These are phyloP conservation scores for Solanum dulcamara DNA, from an alignment of 257 asterid species.

Conservation along the genomic window DNA sequence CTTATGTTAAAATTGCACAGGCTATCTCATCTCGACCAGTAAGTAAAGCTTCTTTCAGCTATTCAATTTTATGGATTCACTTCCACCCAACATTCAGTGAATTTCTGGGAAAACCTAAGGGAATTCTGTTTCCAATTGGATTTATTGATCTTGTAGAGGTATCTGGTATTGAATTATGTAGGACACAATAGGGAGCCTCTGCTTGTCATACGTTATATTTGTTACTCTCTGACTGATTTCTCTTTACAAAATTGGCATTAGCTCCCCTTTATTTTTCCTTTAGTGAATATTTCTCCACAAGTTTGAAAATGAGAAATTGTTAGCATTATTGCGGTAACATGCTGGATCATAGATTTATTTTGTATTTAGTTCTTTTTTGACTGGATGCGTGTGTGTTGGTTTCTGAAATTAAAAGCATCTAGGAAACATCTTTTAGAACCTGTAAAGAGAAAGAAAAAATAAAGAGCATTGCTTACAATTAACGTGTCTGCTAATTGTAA, in stretches of 20 bases:
- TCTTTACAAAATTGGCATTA: neutral
- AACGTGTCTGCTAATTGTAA: neutral
- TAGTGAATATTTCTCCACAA: neutral
- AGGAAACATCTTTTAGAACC: neutral
- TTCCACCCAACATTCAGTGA: neutral
- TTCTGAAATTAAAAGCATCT: neutral
- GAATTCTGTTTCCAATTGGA: neutral
- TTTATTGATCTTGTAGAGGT: neutral
- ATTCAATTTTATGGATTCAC: neutral
- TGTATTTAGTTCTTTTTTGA: neutral
- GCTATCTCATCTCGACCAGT: constrained; percentile 91
- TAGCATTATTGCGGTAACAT: neutral
- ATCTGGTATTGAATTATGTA: neutral
- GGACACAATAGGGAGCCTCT: neutral
- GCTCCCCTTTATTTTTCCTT: neutral
- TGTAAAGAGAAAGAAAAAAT: neutral
- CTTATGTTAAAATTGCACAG: constrained; percentile 94
- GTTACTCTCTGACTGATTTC: neutral
- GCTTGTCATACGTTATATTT: neutral
- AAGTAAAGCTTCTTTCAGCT: constrained; percentile 23
- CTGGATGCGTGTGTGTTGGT: neutral
- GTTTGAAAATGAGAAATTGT: neutral
- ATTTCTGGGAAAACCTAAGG: neutral
- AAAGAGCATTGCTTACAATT: neutral
- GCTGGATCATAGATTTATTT: neutral